Evolutionary conservation across 768 basidiomycete species (phyloP).

Genomic region (Suillus bovinus): DNA sequence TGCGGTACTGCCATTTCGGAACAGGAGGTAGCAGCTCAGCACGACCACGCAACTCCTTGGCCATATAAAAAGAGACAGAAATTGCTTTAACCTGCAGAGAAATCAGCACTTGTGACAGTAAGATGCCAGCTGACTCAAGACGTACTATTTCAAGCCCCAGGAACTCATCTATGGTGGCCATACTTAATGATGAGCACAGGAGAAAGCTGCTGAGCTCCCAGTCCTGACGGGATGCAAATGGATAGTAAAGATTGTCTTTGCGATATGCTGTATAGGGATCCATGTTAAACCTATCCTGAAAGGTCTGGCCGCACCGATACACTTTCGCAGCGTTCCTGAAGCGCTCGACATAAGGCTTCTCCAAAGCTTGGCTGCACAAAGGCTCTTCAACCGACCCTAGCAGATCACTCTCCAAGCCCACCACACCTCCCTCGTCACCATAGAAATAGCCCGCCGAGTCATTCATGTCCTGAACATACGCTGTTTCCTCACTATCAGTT

Average conservation of each 20-base stretch:
- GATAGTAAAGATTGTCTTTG: too few species aligned
- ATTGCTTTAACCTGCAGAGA: not conserved
- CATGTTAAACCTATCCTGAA: too few species aligned
- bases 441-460: too few species aligned
- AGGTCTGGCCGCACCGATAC: not conserved
- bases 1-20: not conserved
- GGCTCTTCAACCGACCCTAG: too few species aligned
- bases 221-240: too few species aligned
- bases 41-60: not conserved
- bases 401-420: too few species aligned
- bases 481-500: not conserved
- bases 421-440: too few species aligned
- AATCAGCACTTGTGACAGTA: not conserved
- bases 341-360: not conserved
- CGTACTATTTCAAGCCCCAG: not conserved
- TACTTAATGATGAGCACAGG: too few species aligned
- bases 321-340: not conserved
- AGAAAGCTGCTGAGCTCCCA: too few species aligned
- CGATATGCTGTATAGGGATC: too few species aligned
- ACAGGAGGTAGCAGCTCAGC: not conserved
- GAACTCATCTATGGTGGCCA: not conserved
- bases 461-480: not conserved
- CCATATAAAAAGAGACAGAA: not conserved
- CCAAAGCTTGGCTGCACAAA: too few species aligned
- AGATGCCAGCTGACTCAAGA: not conserved